phyloP scores from a whole-genome alignment of 306 rosid species.

The Trifolium repens region DNA sequence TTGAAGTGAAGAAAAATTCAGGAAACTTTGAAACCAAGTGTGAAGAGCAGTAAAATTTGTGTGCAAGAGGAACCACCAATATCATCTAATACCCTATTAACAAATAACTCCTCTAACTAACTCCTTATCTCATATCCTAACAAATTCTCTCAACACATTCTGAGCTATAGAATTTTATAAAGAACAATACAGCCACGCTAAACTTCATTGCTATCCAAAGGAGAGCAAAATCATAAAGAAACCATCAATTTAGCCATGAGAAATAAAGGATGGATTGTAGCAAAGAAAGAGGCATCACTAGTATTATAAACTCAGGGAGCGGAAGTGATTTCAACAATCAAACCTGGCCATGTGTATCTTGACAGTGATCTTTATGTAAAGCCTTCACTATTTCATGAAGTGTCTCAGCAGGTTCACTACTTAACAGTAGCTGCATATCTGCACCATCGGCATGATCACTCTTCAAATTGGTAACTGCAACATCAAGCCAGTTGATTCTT shows the following conservation, averaged over 20 bases:
- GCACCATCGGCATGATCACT: conserved; percentile 37
- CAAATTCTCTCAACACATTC: background rate
- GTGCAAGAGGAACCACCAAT: too few relatives aligned
- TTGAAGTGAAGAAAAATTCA: conserved; percentile 26
- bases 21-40: conserved; percentile 27
- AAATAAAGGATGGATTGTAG: background rate
- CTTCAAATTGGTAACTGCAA: conserved; percentile 52
- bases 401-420: conserved; percentile 55
- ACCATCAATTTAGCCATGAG: conserved; percentile 1
- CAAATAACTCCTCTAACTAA: background rate
- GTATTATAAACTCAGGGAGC: conserved; percentile 12
- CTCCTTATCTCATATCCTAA: background rate
- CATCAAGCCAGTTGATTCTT: conserved; percentile 52
- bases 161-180: conserved; percentile 1
- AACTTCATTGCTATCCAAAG: conserved; percentile 10
- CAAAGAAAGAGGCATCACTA: background rate
- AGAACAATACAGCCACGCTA: background rate
- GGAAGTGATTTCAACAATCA: conserved; percentile 34
- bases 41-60: background rate
- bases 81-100: too few relatives aligned
- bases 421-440: conserved; percentile 48
- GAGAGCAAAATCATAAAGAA: conserved; percentile 8
- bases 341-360: conserved; percentile 62
- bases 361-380: conserved; percentile 41
- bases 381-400: conserved; percentile 61